Conservation (phyloP, 1,284 basidiomycete genomes). For the Malassezia psittaci region DNA sequence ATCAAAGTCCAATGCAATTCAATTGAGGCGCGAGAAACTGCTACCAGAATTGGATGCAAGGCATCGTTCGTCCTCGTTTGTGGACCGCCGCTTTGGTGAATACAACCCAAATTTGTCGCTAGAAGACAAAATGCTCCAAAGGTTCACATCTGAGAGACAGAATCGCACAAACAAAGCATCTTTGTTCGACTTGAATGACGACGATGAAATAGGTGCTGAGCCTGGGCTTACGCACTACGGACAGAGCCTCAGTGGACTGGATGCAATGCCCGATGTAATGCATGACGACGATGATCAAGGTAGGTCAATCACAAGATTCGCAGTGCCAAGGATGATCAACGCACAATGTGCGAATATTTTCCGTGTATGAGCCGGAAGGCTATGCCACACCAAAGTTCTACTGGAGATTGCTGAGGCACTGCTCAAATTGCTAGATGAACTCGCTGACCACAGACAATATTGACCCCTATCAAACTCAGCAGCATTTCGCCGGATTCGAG, state of each 20-base stretch:
- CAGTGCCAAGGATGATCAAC: constrained; percentile 8
- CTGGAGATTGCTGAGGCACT: constrained; percentile 45
- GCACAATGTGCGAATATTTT: background rate
- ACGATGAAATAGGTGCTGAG: constrained; percentile 44
- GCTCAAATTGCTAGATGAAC: background rate
- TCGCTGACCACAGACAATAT: constrained; percentile 18
- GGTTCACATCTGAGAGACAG: constrained; percentile 71
- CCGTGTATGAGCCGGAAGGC: constrained; percentile 12
- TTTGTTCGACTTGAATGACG: constrained; percentile 79
- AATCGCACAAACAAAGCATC: constrained; percentile 57
- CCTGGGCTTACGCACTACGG: constrained; percentile 74
- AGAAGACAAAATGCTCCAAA: constrained; percentile 93
- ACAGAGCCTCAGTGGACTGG: constrained; percentile 67
- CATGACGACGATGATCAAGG: constrained; percentile 25
- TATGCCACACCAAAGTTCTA: constrained; percentile 37
- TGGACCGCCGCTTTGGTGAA: constrained; percentile 94
- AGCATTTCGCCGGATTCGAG: constrained; percentile 71
- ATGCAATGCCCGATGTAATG: constrained; percentile 68
- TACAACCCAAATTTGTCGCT: constrained; percentile 76
- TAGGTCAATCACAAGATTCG: constrained; percentile 3
- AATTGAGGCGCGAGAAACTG: constrained; percentile 62
- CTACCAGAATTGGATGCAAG: constrained; percentile 70
- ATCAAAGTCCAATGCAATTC: constrained; percentile 77
- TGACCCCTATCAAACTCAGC: constrained; percentile 16
- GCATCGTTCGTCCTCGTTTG: constrained; percentile 71